These are phyloP conservation scores for Cercospora sp. DNA, from an alignment of 2,329 filamentous ascomycete genomes.

Conservation along the genomic window DNA sequence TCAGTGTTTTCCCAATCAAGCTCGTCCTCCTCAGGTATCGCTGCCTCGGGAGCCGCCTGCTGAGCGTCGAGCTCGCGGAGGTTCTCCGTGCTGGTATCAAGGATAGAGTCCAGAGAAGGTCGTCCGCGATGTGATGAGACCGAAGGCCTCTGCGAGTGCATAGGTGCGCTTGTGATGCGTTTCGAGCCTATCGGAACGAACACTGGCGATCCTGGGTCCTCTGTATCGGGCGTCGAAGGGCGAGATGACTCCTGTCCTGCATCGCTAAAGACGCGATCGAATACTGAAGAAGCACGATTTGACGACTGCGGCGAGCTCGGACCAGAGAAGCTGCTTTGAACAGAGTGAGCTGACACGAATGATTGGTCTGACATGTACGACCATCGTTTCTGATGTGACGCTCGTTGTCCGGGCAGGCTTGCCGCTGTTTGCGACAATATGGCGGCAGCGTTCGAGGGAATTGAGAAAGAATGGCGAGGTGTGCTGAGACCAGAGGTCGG, in stretches of 20 bases:
- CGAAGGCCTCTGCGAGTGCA: constrained; percentile 27
- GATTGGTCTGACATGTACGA: constrained; percentile 65
- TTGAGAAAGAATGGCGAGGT: constrained; percentile 44
- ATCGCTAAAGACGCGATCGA: constrained; percentile 68
- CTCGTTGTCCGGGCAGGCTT: constrained; percentile 54
- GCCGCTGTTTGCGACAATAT: constrained; percentile 65
- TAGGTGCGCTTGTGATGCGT: constrained; percentile 52
- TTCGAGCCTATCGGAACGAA: constrained; percentile 63
- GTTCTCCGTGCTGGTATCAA: constrained; percentile 37
- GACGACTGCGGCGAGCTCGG: constrained; percentile 80
- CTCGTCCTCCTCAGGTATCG: constrained; percentile 37
- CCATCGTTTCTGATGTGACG: constrained; percentile 58
- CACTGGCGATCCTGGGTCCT: constrained; percentile 58
- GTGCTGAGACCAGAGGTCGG: constrained; percentile 41
- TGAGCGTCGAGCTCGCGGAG: constrained; percentile 28
- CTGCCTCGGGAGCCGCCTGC: constrained; percentile 23
- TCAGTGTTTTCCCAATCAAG: constrained; percentile 32
- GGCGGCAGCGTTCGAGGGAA: constrained; percentile 53
- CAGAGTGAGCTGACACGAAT: constrained; percentile 60
- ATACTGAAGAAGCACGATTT: constrained; percentile 68
- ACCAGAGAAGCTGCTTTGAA: constrained; percentile 67
- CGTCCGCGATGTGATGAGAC: constrained; percentile 24
- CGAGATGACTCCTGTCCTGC: constrained; percentile 64
- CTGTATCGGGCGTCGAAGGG: constrained; percentile 79
- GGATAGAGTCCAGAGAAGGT: constrained; percentile 34